Evolutionary conservation across 2,329 filamentous ascomycete genomes (phyloP).

Genomic region (Ascochyta viciae-villosae): DNA sequence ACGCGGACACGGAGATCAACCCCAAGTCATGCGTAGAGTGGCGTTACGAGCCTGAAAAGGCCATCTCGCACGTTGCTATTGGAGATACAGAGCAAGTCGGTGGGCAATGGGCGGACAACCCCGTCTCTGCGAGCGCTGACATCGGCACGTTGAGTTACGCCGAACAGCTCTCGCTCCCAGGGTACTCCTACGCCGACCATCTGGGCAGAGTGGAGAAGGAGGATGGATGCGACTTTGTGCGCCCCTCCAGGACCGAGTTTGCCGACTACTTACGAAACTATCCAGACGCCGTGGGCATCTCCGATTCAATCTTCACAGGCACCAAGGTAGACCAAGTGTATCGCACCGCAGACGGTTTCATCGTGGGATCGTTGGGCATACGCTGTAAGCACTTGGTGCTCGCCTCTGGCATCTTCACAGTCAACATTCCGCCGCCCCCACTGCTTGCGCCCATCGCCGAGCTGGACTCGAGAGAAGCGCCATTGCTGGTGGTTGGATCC

Average conservation of each 20-base stretch:
- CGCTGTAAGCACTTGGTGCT: constrained; percentile 64
- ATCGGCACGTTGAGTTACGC: constrained; percentile 68
- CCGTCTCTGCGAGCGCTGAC: constrained; percentile 60
- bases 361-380: constrained; percentile 59
- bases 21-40: constrained; percentile 62
- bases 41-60: constrained; percentile 58
- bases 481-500: constrained; percentile 65
- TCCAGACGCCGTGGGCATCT: constrained; percentile 60
- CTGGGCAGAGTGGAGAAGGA: constrained; percentile 52
- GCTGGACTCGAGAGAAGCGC: constrained; percentile 36
- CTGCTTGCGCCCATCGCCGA: constrained; percentile 56
- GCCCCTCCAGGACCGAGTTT: constrained; percentile 62
- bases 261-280: constrained; percentile 64
- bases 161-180: constrained; percentile 66
- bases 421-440: constrained; percentile 59
- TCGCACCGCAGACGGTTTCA: constrained; percentile 56
- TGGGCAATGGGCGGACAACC: constrained; percentile 66
- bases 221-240: constrained; percentile 57
- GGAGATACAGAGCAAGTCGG: constrained; percentile 60
- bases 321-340: constrained; percentile 54
- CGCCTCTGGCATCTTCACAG: constrained; percentile 66
- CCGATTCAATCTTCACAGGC: constrained; percentile 54
- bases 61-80: constrained; percentile 62
- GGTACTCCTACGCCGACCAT: constrained; percentile 64
- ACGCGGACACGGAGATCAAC: constrained; percentile 64